Evolutionary conservation across 2,329 filamentous ascomycete species (phyloP), one percentile per base, ranked within the genome.

Genomic region (Diplodia seriata): DNA sequence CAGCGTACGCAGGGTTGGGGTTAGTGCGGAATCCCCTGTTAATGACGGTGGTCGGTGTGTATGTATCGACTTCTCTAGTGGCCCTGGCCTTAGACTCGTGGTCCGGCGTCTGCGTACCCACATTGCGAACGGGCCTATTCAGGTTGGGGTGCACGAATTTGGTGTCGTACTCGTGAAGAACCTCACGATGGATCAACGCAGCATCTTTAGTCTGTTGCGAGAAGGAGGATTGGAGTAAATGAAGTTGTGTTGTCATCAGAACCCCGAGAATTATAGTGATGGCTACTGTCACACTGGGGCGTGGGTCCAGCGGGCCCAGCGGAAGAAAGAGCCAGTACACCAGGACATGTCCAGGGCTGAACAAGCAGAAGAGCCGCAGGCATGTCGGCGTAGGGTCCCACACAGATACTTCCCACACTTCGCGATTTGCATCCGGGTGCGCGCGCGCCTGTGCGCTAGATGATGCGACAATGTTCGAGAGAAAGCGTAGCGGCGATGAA

Each of bases 321-420:
- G 95, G 96, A 1, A 99, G 85, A 73, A 94, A 94, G 38, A 97
- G 85, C 84, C 90, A 90, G 81, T 99, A 97, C 33, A 97, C 86
- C 57, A 97, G 81, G n/a, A 97, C 87, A 80, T 99, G 96, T 0
- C 93, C 91, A 0, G 95, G 95, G 73, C 94, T 97, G 82, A 99
- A 98, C 50, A 95, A 83, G 73, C 92, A 95, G 76, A 97, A 93
- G 2, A 98, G 82, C 47, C 90, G 88, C 65, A 98, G 81, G 55
- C 89, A 93, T 43, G 97, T 85, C 2, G 94, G 93, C 56, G 94
- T 86, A 40, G 96, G 95, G 76, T 98, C 94, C 95, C 95, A 99
- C 7, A 98, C 86, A 1, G 90, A 87, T 61, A 99, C 81, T 79
- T 99, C 94, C 95, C 95, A 99, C 11, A 99, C 95, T 78, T 99